These are phyloP conservation scores for Syncephalastrum contaminatum DNA, from an alignment of 371 early-diverging fungal species.

Conservation along the genomic window DNA sequence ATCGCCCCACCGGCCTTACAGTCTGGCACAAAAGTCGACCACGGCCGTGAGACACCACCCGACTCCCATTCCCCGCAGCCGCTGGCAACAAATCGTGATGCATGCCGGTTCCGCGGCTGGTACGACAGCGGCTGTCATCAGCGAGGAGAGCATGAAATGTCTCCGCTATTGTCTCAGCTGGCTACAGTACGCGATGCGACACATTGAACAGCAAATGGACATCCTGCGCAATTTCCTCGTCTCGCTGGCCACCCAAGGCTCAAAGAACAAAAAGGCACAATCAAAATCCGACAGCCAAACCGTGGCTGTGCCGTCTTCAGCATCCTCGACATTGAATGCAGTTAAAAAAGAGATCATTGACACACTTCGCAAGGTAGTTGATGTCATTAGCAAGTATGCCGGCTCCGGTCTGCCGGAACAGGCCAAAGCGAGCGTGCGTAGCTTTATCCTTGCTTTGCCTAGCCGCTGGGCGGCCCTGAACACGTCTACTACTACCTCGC, in stretches of 20 bases:
- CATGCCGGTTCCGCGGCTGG: conserved; percentile 68
- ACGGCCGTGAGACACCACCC: conserved; percentile 21
- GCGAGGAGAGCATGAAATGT: conserved; percentile 79
- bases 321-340: conserved; percentile 46
- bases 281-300: conserved; percentile 7
- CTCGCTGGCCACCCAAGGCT: conserved; percentile 38
- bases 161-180: conserved; percentile 80
- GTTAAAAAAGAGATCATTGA: conserved; percentile 84
- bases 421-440: conserved; percentile 80
- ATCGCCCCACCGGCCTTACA: conserved; percentile 43
- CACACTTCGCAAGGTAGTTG: conserved; percentile 86
- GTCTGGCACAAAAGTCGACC: conserved; percentile 22
- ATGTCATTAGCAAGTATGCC: conserved; percentile 86
- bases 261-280: not conserved
- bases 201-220: conserved; percentile 80
- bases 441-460: conserved; percentile 84
- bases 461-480: conserved; percentile 76
- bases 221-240: conserved; percentile 67
- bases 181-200: conserved; percentile 82
- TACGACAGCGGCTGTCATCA: conserved; percentile 72
- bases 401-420: conserved; percentile 84
- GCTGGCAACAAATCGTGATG: conserved; percentile 76
- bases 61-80: conserved; percentile 36
- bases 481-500: conserved; percentile 27
- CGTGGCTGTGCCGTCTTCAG: conserved; percentile 23